phyloP scores from a whole-genome alignment of 805 yeast genomes.

The Naumovozyma dairenensis region DNA sequence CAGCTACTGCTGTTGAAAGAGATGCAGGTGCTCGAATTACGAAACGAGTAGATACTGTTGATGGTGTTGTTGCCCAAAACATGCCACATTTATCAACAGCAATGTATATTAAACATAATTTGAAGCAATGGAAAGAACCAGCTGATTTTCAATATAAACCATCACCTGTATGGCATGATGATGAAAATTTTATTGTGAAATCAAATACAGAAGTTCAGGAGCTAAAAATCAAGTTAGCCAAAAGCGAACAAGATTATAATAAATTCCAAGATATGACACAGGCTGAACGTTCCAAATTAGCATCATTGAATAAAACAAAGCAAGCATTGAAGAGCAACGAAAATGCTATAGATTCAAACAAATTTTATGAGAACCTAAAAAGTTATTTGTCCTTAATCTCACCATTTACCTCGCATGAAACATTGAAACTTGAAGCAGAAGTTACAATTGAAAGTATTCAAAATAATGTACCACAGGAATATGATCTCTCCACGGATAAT shows the following conservation, averaged over 20 bases:
- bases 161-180: slow-evolving; percentile 94
- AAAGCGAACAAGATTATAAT: slow-evolving; percentile 27
- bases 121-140: slow-evolving; percentile 73
- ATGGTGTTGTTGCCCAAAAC: slow-evolving; percentile 55
- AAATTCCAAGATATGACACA: slow-evolving; percentile 25
- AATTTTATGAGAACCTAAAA: slow-evolving; percentile 35
- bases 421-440: slow-evolving; percentile 60
- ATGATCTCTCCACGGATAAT: slow-evolving; percentile 52
- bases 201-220: slow-evolving; percentile 49
- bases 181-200: slow-evolving; percentile 57
- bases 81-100: slow-evolving; percentile 66
- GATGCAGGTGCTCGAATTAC: slow-evolving; percentile 36
- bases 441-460: slow-evolving; percentile 89
- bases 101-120: slow-evolving; percentile 88
- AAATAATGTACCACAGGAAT: slow-evolving; percentile 60
- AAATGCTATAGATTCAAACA: slow-evolving; percentile 33
- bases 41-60: slow-evolving; percentile 39
- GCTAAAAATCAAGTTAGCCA: slow-evolving; percentile 42
- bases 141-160: slow-evolving; percentile 78
- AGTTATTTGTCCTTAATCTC: slow-evolving; percentile 45
- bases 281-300: slow-evolving; percentile 25
- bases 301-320: slow-evolving; percentile 23
- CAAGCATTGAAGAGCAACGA: slow-evolving; percentile 35
- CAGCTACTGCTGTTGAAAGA: slow-evolving; percentile 55
- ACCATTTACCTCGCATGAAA: slow-evolving; percentile 63